Evolutionary conservation across 495 filamentous ascomycete genomes (phyloP), one percentile per base, ranked within the genome.

Genomic region (Trichoderma parareesei): DNA sequence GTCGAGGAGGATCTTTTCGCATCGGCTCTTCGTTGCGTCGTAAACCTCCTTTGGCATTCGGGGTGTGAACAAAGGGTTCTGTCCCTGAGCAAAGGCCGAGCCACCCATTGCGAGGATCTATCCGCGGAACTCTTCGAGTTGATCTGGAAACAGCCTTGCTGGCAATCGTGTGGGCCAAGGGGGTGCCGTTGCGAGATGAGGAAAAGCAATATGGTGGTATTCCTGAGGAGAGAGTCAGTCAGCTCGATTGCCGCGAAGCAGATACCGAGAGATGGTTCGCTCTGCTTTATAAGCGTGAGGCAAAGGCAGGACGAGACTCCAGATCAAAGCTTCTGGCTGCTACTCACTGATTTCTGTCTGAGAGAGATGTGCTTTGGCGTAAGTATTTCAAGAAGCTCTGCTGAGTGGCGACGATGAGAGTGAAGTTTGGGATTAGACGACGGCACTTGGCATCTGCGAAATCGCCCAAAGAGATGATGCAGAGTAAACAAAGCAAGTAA

Each of bases 31-130:
- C 1, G 84, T 71, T 4, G 68, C 65, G 42, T 66, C 65, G 67
- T 88, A 87, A 65, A 85, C 71, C 0, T 65, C 59, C 5, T 77
- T 71, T 4, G 77, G 74, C 78, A 88, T 86, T 10, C 86, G 84
- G 1, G 87, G 86, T 0, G 84, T 88, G 63, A 63, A 69, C 1
- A 86, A 78, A 2, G 74, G 71, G 16, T 77, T 68, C 14, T 69
- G 59, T 60, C 75, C 75, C 2, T 71, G 69, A 5, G 79, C 66
- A 67, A 89, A 89, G 1, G 81, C 82, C 7, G 71, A 73, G 5
- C 86, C 86, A 4, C 86, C 86, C 86, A 89, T 89, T 41, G 59
- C 72, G 38, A 65, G 18, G 11, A 37, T 11, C 20, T 57, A 27
- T 16, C 11, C 27, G 10, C 13, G 13, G 6, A 9, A 27, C 27